Evolutionary conservation across 768 basidiomycete genomes (phyloP).

Genomic region (Amanita inopinata): DNA sequence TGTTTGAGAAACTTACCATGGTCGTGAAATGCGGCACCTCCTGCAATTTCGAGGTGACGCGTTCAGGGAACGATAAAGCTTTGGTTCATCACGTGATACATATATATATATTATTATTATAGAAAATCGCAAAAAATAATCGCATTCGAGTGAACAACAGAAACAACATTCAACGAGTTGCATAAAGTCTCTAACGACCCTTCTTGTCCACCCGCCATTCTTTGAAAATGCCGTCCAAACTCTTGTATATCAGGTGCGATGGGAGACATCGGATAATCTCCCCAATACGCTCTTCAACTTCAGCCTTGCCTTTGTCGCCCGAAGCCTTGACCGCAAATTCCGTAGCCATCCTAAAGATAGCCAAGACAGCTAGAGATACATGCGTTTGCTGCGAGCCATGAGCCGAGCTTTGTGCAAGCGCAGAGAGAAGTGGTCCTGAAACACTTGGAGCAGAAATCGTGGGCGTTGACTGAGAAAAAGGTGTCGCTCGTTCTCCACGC

Average conservation of each 20-base stretch:
- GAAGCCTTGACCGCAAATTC: slow-evolving; percentile 71
- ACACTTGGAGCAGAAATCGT: slow-evolving; percentile 52
- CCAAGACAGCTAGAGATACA: slow-evolving; percentile 86
- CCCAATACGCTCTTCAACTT: slow-evolving; percentile 68
- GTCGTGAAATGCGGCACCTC: slow-evolving; percentile 11
- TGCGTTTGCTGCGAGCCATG: slow-evolving; percentile 90
- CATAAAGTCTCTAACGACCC: slow-evolving; percentile 49
- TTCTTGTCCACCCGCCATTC: slow-evolving; percentile 86
- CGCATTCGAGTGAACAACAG: too few species aligned
- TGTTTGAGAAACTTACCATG: slow-evolving; percentile 24
- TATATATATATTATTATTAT: too few species aligned
- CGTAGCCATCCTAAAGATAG: slow-evolving; percentile 76
- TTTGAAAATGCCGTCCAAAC: slow-evolving; percentile 90
- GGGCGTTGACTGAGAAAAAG: slow-evolving; percentile 55
- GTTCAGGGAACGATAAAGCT: slow-evolving; percentile 11
- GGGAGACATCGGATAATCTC: slow-evolving; percentile 90
- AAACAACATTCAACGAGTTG: too few species aligned
- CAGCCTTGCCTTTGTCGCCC: slow-evolving; percentile 56
- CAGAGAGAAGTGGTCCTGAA: slow-evolving; percentile 62
- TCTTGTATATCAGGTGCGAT: slow-evolving; percentile 79
- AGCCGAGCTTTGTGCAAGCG: slow-evolving; percentile 64
- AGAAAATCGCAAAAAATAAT: too few species aligned
- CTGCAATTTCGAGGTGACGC: slow-evolving; percentile 17
- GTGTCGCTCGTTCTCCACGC: slow-evolving; percentile 75
- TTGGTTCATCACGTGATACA: slow-evolving; percentile 1